Conservation (phyloP, 441 rosid species). For the Arabidopsis hybrid region DNA sequence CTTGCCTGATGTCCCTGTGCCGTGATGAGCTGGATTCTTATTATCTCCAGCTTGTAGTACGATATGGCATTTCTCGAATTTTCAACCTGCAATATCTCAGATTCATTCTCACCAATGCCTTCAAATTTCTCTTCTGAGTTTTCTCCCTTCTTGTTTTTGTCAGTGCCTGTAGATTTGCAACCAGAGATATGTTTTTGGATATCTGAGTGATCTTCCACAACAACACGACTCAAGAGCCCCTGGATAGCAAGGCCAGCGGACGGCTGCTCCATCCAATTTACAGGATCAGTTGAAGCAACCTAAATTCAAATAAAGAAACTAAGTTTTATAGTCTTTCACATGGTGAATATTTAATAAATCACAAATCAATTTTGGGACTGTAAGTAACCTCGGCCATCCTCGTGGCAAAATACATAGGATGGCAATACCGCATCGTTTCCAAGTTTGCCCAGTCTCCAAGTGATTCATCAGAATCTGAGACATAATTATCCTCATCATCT, state of each 20-base stretch:
- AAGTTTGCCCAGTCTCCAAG: slow-evolving; percentile 92
- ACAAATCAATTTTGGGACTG: not conserved
- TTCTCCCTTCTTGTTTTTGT: slow-evolving; percentile 46
- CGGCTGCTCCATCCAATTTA: slow-evolving; percentile 90
- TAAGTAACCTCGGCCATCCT: slow-evolving; percentile 70
- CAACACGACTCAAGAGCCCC: slow-evolving; percentile 79
- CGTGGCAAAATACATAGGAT: slow-evolving; percentile 91
- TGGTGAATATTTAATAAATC: not conserved
- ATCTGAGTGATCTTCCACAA: slow-evolving; percentile 72
- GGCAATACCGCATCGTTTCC: slow-evolving; percentile 90
- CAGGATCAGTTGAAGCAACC: slow-evolving; percentile 82
- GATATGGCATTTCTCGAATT: slow-evolving; percentile 48
- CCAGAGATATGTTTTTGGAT: slow-evolving; percentile 64
- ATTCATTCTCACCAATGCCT: slow-evolving; percentile 51
- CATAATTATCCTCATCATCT: slow-evolving; percentile 39
- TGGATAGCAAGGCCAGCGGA: slow-evolving; percentile 88
- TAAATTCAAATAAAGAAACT: slow-evolving; percentile 22
- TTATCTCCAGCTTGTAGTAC: slow-evolving; percentile 86
- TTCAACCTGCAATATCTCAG: slow-evolving; percentile 47
- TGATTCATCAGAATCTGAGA: slow-evolving; percentile 48
- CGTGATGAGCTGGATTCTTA: slow-evolving; percentile 78
- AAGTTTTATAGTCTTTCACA: not conserved
- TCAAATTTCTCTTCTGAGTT: slow-evolving; percentile 49
- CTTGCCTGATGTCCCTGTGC: slow-evolving; percentile 73
- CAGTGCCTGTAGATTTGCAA: slow-evolving; percentile 38